Base-by-base conservation (phyloP, 2,329 filamentous ascomycete species). In the Xylaria sp. region DNA sequence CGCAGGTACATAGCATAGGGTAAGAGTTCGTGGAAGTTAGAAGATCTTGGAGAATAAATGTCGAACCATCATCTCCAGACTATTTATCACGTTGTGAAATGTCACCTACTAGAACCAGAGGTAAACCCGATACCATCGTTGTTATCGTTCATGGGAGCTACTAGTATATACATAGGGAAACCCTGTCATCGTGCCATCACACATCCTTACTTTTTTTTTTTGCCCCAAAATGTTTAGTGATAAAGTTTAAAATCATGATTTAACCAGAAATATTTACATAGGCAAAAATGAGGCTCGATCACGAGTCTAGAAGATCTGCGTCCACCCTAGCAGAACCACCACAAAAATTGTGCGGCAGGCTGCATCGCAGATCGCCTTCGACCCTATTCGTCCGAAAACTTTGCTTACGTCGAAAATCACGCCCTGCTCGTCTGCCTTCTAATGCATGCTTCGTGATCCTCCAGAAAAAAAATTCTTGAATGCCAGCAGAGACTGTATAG, bases 31-130 rank as follows among this genome's bases (percentile, higher is more conserved):
- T 20, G 52, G 39, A 54, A 63, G 13, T 56, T 34, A 20, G 46
- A 54, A 64, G 46, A 50, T 10, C 18, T n/a, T n/a, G 23, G 58
- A 32, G 48, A 46, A 23, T 23, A 13, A 15, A 66, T 23, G 59
- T 60, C 59, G 59, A 63, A 61, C 59, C 41, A 46, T 46, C 69
- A 65, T 60, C 61, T 54, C 20, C 37, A 72, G 55, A 57, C 56
- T 28, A 28, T 62, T 51, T 70, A 67, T 56, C 59, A 51, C 65
- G 61, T 48, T 55, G 51, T 41, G 52, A 48, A 46, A 51, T 73
- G 73, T 74, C 74, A 76, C 74, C 74, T 75, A 70, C 74, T 74
- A 51, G 60, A 76, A 74, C 70, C 62, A 74, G 74, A 58, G 67
- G 60, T 58, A 61, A 61, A 59, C 71, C 75, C 69, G 70, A 70